These are phyloP conservation scores for Stemphylium lycopersici DNA, from an alignment of 2,329 filamentous ascomycete genomes.

Conservation along the genomic window DNA sequence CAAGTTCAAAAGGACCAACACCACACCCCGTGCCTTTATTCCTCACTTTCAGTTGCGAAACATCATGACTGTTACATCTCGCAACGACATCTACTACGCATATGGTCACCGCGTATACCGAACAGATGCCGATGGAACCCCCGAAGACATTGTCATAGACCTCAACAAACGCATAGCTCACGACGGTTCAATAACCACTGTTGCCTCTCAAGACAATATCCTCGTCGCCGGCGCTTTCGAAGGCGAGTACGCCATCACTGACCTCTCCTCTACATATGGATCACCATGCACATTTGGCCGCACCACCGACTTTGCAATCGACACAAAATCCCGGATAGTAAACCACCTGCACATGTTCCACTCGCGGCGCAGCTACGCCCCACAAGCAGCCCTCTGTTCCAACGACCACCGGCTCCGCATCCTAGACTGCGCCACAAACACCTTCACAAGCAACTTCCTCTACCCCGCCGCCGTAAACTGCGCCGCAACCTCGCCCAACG, in stretches of 20 bases:
- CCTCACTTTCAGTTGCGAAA: constrained; percentile 67
- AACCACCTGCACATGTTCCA: constrained; percentile 63
- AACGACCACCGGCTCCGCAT: constrained; percentile 63
- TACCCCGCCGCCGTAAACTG: constrained; percentile 74
- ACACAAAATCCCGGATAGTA: constrained; percentile 60
- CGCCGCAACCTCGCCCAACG: constrained; percentile 73
- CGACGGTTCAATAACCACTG: constrained; percentile 58
- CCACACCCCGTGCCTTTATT: constrained; percentile 56
- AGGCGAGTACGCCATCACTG: constrained; percentile 62
- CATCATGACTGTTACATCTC: constrained; percentile 60
- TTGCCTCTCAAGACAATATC: constrained; percentile 57
- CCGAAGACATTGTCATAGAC: constrained; percentile 55
- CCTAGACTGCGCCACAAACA: constrained; percentile 63
- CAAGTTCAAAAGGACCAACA: constrained; percentile 57
- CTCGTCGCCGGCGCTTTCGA: constrained; percentile 63
- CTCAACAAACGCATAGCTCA: constrained; percentile 49
- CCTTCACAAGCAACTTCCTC: constrained; percentile 60
- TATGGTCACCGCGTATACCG: constrained; percentile 55
- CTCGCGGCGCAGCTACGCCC: constrained; percentile 55
- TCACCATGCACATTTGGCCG: constrained; percentile 51
- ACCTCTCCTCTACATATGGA: constrained; percentile 47
- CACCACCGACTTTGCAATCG: constrained; percentile 56
- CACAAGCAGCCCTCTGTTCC: constrained; percentile 62
- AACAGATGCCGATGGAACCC: constrained; percentile 55
- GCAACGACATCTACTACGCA: constrained; percentile 63